Evolutionary conservation across 345 rosid species (phyloP).

Genomic region (Rhodomyrtus tomentosa): DNA sequence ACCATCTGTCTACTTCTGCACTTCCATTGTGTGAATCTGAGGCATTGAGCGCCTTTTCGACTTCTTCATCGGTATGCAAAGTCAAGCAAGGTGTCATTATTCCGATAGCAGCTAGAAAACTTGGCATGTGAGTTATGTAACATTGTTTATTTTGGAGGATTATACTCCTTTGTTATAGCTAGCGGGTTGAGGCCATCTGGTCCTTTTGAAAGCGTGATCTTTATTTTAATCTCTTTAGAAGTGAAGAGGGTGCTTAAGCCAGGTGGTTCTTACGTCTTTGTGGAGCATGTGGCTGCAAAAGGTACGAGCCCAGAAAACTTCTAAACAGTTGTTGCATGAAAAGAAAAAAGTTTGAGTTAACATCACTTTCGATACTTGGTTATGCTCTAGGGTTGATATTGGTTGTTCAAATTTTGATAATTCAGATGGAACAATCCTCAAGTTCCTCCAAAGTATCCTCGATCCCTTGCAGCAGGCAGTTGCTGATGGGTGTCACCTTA

Average conservation of each 20-base stretch:
- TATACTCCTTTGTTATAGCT: background rate
- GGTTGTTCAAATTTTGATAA: background rate
- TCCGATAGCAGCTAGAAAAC: background rate
- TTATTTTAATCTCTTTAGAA: slow-evolving; percentile 23
- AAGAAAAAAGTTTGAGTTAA: background rate
- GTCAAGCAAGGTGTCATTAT: background rate
- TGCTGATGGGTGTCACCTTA: slow-evolving; percentile 71
- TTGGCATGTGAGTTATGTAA: background rate
- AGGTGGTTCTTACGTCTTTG: slow-evolving; percentile 60
- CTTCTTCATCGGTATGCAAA: background rate
- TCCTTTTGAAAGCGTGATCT: background rate
- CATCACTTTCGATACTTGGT: background rate
- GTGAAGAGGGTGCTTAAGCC: slow-evolving; percentile 71
- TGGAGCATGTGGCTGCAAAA: slow-evolving; percentile 87
- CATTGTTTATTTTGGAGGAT: background rate
- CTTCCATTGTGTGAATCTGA: background rate
- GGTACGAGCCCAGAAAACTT: slow-evolving; percentile 19
- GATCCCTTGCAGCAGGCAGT: slow-evolving; percentile 66
- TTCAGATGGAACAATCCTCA: slow-evolving; percentile 62
- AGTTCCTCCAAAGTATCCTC: slow-evolving; percentile 40
- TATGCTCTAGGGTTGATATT: background rate
- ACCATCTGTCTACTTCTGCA: background rate
- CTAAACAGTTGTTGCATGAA: background rate
- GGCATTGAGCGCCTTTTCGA: background rate
- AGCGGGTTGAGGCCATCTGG: background rate